These are phyloP conservation scores for Lenzites betulinus DNA, from an alignment of 768 basidiomycete genomes.

Conservation along the genomic window DNA sequence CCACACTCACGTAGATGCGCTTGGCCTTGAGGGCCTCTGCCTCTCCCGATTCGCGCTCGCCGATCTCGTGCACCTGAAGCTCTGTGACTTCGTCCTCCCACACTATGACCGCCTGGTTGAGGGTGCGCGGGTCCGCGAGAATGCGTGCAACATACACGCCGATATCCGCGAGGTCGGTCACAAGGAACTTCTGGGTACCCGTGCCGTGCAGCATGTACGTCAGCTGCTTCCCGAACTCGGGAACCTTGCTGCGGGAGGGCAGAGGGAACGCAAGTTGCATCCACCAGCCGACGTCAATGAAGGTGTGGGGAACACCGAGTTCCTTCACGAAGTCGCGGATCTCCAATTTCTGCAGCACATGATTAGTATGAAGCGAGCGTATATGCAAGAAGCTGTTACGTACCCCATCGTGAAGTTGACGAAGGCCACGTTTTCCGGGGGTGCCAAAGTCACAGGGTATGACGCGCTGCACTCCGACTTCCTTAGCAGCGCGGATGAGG, in stretches of 20 bases:
- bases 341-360: constrained; percentile 35
- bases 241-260: not conserved
- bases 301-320: constrained; percentile 31
- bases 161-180: constrained; percentile 31
- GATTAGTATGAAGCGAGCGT: not conserved
- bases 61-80: constrained; percentile 27
- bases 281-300: constrained; percentile 38
- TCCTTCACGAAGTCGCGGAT: constrained; percentile 31
- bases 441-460: constrained; percentile 27
- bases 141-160: constrained; percentile 34
- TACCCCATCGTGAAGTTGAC: constrained; percentile 8
- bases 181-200: constrained; percentile 24
- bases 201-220: constrained; percentile 20
- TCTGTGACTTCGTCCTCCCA: constrained; percentile 32
- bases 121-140: constrained; percentile 34
- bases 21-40: constrained; percentile 17
- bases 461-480: constrained; percentile 22
- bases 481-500: constrained; percentile 25
- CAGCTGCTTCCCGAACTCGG: not conserved
- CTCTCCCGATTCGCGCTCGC: constrained; percentile 29
- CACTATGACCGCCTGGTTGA: constrained; percentile 33
- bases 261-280: constrained; percentile 26
- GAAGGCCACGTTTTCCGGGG: constrained; percentile 8
- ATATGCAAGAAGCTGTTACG: no score
- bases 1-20: constrained; percentile 12